phyloP scores from a whole-genome alignment of 345 rosid species.

The Lepidium africanum region DNA sequence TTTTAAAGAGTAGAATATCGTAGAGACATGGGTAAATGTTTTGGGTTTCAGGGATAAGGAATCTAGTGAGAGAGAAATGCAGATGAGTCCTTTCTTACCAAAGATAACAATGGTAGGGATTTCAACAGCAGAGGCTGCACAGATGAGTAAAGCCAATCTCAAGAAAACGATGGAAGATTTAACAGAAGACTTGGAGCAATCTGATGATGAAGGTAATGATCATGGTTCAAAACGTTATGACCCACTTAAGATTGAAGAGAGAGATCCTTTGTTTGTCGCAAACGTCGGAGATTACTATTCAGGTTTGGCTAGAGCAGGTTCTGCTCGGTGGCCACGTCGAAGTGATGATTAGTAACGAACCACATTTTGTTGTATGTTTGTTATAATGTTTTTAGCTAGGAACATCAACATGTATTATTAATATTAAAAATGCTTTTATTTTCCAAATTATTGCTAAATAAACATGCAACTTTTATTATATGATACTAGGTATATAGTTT shows the following conservation, averaged over 20 bases:
- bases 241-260: constrained; percentile 40
- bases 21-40: not conserved
- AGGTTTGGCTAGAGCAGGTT: constrained; percentile 52
- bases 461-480: not conserved
- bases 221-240: constrained; percentile 15
- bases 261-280: constrained; percentile 93
- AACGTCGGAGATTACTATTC: constrained; percentile 81
- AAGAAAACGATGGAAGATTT: constrained; percentile 85
- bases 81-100: constrained; percentile 76
- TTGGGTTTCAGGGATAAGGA: constrained; percentile 31
- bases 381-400: not conserved
- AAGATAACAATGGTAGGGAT: constrained; percentile 96
- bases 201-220: constrained; percentile 56
- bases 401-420: not conserved
- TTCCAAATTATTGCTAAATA: not conserved
- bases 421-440: not conserved
- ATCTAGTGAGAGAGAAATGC: constrained; percentile 29
- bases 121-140: constrained; percentile 73
- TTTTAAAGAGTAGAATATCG: not conserved
- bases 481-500: not conserved
- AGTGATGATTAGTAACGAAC: constrained; percentile 27
- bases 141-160: constrained; percentile 64
- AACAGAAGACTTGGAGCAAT: constrained; percentile 61
- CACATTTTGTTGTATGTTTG: not conserved
- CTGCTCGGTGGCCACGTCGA: constrained; percentile 52